Conservation (phyloP, 202 grass and related monocot genomes). For the Schoenoplectus tabernaemontani region DNA sequence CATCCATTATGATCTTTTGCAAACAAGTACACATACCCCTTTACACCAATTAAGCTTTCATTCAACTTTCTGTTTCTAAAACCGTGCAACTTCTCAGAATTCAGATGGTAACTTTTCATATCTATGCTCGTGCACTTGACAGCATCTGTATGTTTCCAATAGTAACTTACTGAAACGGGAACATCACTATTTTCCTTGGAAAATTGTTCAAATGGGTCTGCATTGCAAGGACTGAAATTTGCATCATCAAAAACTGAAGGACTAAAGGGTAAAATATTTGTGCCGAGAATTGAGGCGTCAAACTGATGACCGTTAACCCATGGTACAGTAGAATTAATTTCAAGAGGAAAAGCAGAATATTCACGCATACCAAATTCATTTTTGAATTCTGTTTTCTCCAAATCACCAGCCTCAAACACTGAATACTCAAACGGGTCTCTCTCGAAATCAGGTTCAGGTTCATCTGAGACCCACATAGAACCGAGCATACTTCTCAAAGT, state of each 20-base stretch:
- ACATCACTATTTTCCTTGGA: conserved; percentile 27
- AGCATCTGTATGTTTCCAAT: conserved; percentile 28
- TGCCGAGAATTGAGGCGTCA: not conserved
- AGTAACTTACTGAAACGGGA: conserved; percentile 27
- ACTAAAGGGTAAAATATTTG: not conserved
- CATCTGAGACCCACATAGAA: not conserved
- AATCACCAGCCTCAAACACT: conserved; percentile 9
- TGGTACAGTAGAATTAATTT: conserved; percentile 8
- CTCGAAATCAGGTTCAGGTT: not conserved
- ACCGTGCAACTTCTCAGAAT: not conserved
- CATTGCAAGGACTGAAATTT: not conserved
- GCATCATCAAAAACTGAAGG: not conserved
- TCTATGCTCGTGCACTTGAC: not conserved
- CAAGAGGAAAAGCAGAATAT: not conserved
- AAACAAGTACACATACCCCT: conserved; percentile 41
- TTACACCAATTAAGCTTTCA: conserved; percentile 24
- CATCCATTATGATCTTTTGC: conserved; percentile 84
- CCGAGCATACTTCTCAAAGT: not conserved
- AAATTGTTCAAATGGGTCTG: conserved; percentile 23
- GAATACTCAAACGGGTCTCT: not conserved
- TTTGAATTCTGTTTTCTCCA: not conserved
- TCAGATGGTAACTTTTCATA: not conserved
- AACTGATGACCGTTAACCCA: not conserved
- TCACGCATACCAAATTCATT: conserved; percentile 6
- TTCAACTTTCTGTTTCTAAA: not conserved